These are phyloP conservation scores for Leishmania tropica DNA, from an alignment of 208 protist genomes.

Conservation along the genomic window DNA sequence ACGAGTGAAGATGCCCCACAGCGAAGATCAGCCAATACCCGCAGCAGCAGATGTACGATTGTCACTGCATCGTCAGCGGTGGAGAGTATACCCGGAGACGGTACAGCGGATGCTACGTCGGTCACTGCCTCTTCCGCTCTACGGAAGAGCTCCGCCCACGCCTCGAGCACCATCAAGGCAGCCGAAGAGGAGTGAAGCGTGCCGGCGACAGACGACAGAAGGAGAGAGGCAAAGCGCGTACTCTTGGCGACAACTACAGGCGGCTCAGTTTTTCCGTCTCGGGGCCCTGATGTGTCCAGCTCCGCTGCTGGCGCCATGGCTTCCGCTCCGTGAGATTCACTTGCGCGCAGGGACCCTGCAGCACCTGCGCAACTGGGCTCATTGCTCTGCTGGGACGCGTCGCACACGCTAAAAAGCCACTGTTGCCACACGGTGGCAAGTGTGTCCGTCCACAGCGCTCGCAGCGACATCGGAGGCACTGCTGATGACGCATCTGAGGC, in stretches of 20 bases:
- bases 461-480: conserved; percentile 4
- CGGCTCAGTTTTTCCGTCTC: neutral
- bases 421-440: conserved; percentile 13
- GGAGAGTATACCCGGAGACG: neutral
- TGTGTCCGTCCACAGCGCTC: conserved; percentile 13
- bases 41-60: conserved; percentile 11
- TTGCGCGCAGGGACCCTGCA: neutral
- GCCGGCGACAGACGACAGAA: conserved; percentile 18
- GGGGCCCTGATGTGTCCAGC: neutral
- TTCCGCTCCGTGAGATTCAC: neutral
- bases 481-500: neutral
- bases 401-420: conserved; percentile 3
- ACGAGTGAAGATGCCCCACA: conserved; percentile 5
- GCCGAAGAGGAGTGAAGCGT: conserved; percentile 4
- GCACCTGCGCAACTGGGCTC: neutral
- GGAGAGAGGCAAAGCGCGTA: conserved; percentile 4
- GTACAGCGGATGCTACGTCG: neutral
- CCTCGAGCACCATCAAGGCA: conserved; percentile 17
- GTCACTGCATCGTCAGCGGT: neutral
- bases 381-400: neutral
- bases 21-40: conserved; percentile 21
- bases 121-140: neutral
- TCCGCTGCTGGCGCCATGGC: neutral
- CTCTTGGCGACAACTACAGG: neutral
- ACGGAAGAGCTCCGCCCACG: conserved; percentile 4